phyloP scores from a whole-genome alignment of 2,329 filamentous ascomycete genomes.

The Colletotrichum chlorophyti region DNA sequence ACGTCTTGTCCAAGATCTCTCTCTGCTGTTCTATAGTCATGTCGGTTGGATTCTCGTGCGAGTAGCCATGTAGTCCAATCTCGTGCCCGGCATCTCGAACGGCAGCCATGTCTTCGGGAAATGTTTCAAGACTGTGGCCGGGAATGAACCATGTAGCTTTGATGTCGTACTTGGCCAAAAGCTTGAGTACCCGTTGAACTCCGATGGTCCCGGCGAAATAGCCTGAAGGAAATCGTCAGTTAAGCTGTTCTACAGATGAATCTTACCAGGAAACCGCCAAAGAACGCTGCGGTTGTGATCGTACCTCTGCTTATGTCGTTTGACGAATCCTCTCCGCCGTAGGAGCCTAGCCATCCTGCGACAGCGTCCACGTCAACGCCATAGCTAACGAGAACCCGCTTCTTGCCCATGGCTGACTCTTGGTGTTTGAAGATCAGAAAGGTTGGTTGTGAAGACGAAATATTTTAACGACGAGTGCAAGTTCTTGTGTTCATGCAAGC shows the following conservation, averaged over 20 bases:
- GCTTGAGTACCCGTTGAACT: conserved; percentile 69
- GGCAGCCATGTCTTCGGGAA: conserved; percentile 51
- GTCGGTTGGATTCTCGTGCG: conserved; percentile 74
- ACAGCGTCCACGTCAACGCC: conserved; percentile 81
- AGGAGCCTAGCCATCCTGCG: conserved; percentile 77
- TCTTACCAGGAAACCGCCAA: neutral
- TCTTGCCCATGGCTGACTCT: conserved; percentile 44
- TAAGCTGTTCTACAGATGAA: neutral
- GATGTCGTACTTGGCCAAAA: conserved; percentile 76
- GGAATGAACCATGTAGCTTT: conserved; percentile 65
- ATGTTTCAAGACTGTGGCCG: conserved; percentile 55
- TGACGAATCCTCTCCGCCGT: conserved; percentile 75
- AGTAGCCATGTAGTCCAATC: conserved; percentile 72
- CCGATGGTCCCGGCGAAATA: conserved; percentile 74
- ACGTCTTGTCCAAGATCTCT: conserved; percentile 78
- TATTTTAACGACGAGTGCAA: no score
- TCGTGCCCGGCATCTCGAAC: conserved; percentile 55
- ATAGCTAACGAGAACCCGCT: conserved; percentile 56
- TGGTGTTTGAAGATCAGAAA: neutral
- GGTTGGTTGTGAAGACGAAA: neutral
- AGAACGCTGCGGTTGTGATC: neutral
- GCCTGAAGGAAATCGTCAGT: conserved; percentile 41
- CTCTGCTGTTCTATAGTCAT: conserved; percentile 80
- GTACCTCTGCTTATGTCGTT: conserved; percentile 75
- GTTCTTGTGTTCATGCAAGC: no score